A percentile compares a stretch with the other conserved stretches of the same genome.
phyloP scores from a whole-genome alignment of 83 land plant species.

The Larix sibirica region DNA sequence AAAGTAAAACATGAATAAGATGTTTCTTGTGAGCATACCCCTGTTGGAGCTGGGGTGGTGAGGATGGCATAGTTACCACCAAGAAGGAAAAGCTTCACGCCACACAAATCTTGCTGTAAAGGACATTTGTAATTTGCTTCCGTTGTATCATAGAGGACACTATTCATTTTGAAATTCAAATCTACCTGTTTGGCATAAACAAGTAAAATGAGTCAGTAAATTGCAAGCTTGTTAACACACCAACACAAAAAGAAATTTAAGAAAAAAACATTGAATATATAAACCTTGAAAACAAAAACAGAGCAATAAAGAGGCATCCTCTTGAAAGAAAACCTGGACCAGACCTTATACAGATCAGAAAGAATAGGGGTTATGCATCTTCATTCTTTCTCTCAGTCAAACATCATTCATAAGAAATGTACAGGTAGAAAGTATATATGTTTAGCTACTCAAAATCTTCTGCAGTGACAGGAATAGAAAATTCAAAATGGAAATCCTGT shows the following conservation, averaged over 20 bases:
- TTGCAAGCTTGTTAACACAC: neutral
- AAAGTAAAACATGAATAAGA: neutral
- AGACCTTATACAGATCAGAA: no score
- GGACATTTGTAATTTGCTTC: conserved; percentile 40
- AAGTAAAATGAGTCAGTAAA: neutral
- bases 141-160: conserved; percentile 43
- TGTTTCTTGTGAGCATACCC: conserved; percentile 16
- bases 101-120: conserved; percentile 24
- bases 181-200: conserved; percentile 36
- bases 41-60: conserved; percentile 32
- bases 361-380: no score
- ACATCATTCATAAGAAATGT: no score
- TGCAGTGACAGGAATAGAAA: no score
- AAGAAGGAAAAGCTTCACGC: conserved; percentile 29
- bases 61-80: conserved; percentile 33
- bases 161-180: conserved; percentile 30
- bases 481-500: no score
- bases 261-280: neutral
- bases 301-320: neutral
- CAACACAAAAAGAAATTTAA: neutral
- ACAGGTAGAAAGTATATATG: no score
- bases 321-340: no score
- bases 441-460: no score
- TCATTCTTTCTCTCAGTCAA: no score
- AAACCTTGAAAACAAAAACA: neutral